These are phyloP conservation scores for Penicillium silybi DNA, from an alignment of 495 filamentous ascomycete genomes.

Conservation along the genomic window DNA sequence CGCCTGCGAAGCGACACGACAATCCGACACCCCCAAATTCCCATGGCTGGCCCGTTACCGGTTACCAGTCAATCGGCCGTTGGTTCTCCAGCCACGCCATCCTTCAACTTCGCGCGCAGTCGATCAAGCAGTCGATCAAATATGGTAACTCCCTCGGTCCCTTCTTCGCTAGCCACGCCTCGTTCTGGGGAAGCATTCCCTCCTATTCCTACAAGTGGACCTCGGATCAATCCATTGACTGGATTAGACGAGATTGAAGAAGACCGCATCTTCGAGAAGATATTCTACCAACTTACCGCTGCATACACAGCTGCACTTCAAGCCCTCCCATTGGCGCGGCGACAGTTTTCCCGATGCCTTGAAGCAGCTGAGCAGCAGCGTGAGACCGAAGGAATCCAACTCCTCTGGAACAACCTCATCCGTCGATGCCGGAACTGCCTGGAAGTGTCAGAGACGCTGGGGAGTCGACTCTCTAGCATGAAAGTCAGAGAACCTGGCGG, in stretches of 20 bases:
- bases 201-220: conserved; percentile 43
- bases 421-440: conserved; percentile 61
- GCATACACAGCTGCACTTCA: conserved; percentile 64
- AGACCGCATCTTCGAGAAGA: conserved; percentile 73
- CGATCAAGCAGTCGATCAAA: conserved; percentile 51
- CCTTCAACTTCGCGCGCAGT: conserved; percentile 40
- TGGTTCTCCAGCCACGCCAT: conserved; percentile 35
- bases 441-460: conserved; percentile 64
- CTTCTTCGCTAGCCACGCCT: conserved; percentile 57
- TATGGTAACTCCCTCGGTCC: conserved; percentile 44
- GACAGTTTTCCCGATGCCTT: conserved; percentile 53
- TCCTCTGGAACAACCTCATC: conserved; percentile 66
- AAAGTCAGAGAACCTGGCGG: conserved; percentile 75
- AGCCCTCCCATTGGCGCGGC: conserved; percentile 59
- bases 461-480: conserved; percentile 66
- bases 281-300: conserved; percentile 66
- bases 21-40: conserved; percentile 52
- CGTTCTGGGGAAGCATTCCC: conserved; percentile 77
- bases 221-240: conserved; percentile 50
- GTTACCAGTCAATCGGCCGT: conserved; percentile 25
- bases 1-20: conserved; percentile 61
- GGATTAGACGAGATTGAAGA: conserved; percentile 64
- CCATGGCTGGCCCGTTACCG: conserved; percentile 22
- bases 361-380: conserved; percentile 44
- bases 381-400: conserved; percentile 49